phyloP scores from a whole-genome alignment of 345 rosid genomes.

The Salix koriyanagi region DNA sequence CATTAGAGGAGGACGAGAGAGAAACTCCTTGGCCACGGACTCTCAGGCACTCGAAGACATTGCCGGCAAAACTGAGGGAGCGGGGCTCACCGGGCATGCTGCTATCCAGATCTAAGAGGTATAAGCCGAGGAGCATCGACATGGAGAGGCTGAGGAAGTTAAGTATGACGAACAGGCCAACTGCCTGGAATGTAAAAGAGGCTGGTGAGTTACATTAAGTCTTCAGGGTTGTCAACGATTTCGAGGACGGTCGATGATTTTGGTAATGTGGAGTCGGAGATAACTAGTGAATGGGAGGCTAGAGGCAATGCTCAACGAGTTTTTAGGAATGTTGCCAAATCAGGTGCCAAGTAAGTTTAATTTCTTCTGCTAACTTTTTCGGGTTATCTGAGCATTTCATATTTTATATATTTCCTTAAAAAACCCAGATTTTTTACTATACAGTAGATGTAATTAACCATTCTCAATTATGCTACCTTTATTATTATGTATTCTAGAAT shows the following conservation, averaged over 20 bases:
- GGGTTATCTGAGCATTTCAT: too few species aligned
- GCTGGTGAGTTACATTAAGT: constrained; percentile 39
- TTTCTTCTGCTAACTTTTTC: neutral
- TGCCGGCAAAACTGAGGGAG: constrained; percentile 13
- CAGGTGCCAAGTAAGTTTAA: constrained; percentile 44
- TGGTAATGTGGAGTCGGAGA: constrained; percentile 36
- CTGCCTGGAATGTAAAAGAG: constrained; percentile 54
- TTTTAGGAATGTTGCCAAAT: constrained; percentile 49
- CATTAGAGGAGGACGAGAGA: constrained; percentile 8
- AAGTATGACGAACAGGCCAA: constrained; percentile 30
- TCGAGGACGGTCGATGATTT: constrained; percentile 45
- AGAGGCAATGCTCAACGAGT: constrained; percentile 41
- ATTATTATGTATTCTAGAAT: too few species aligned
- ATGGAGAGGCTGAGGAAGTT: constrained; percentile 50
- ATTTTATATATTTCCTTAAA: too few species aligned
- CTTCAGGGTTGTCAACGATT: constrained; percentile 47
- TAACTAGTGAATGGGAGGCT: constrained; percentile 54
- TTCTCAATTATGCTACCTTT: too few species aligned
- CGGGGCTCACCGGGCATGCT: neutral
- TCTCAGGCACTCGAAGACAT: neutral
- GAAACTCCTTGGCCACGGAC: neutral
- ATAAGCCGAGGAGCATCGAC: constrained; percentile 32
- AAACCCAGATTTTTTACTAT: too few species aligned
- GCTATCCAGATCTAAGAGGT: constrained; percentile 11
- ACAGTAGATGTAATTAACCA: too few species aligned